Evolutionary conservation across 768 basidiomycete species (phyloP).

Genomic region (Aureoboletus auriporus): DNA sequence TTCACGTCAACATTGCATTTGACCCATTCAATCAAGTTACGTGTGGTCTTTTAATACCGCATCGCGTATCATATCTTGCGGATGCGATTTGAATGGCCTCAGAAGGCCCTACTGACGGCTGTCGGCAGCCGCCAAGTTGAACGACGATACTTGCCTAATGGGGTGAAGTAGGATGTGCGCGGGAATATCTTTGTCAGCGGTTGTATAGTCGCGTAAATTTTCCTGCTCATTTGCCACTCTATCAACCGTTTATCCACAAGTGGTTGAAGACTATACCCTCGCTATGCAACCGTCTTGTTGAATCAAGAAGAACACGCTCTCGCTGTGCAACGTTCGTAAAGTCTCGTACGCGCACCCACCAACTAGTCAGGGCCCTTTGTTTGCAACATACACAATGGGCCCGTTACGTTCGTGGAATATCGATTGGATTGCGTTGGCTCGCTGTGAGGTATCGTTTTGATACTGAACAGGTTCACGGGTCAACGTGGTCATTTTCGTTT

Average conservation of each 20-base stretch:
- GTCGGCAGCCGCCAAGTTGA: background rate
- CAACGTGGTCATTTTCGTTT: conserved; percentile 32
- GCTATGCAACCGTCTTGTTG: too few species aligned
- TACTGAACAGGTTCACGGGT: conserved; percentile 42
- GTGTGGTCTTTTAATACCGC: too few species aligned
- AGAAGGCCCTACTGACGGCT: too few species aligned
- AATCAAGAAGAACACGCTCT: too few species aligned
- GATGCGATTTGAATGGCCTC: too few species aligned
- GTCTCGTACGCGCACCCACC: conserved; percentile 19
- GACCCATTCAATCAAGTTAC: too few species aligned
- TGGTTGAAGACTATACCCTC: too few species aligned
- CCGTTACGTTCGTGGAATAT: conserved; percentile 78
- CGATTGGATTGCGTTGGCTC: conserved; percentile 35
- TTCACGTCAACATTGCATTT: too few species aligned
- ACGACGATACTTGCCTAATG: conserved; percentile 23
- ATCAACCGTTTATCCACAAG: background rate
- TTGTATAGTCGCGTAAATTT: conserved; percentile 11
- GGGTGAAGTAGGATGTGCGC: background rate
- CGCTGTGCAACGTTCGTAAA: background rate
- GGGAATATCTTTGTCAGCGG: conserved; percentile 23
- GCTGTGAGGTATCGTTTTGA: conserved; percentile 59
- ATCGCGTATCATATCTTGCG: too few species aligned
- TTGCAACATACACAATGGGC: conserved; percentile 41
- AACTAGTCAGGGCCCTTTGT: conserved; percentile 66
- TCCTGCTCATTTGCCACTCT: background rate